Base-by-base conservation (phyloP, 805 yeast genomes). In the Candida namnaoensis region DNA sequence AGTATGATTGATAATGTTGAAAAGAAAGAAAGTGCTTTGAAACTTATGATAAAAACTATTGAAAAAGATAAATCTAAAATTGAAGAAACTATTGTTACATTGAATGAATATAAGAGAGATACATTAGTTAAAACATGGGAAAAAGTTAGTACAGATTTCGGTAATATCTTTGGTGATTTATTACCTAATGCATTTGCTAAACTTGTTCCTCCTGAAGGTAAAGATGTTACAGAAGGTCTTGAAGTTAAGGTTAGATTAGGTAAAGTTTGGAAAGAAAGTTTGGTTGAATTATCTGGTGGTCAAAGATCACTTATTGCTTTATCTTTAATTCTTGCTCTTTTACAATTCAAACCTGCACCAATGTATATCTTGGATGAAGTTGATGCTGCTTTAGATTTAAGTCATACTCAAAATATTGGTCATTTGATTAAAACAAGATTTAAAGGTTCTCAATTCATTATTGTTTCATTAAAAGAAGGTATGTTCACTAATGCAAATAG, bases 281-380 rank as follows among this genome's bases (percentile, higher is more conserved):
- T 93, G 46, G 95, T 88, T 10, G 99, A 93, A 63, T 69, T 93
- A 37, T 86, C 96, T 7, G 99, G 99, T 43, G 99, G 99, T 15
- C 99, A 93, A 61, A 66, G 98, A 50, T 93, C 98, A 1, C 74
- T 95, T 48, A 86, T 91, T 48, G 99, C 99, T 0, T 66, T 93
- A 43, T 86, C 98, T 4, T 69, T 91, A 51, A 93, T 93, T 51
- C 74, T 91, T 78, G 96, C 98, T 0, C 69, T 93, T 46, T 68
- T 93, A 39, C 95, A 88, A 60, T 91, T 85, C 69, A 87, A 88
- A 60, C 99, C 99, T 5, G 99, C 99, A 1, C 99, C 99, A 7
- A 86, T 93, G 95, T 93, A 93, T 57, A 91, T 93, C 51, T 68
- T 93, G 44, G 99, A 93, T 64, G 99, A 93, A 65, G 97, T 93